These are phyloP conservation scores for Pestalotiopsis sp. DNA, from an alignment of 2,329 filamentous ascomycete genomes.

Conservation along the genomic window DNA sequence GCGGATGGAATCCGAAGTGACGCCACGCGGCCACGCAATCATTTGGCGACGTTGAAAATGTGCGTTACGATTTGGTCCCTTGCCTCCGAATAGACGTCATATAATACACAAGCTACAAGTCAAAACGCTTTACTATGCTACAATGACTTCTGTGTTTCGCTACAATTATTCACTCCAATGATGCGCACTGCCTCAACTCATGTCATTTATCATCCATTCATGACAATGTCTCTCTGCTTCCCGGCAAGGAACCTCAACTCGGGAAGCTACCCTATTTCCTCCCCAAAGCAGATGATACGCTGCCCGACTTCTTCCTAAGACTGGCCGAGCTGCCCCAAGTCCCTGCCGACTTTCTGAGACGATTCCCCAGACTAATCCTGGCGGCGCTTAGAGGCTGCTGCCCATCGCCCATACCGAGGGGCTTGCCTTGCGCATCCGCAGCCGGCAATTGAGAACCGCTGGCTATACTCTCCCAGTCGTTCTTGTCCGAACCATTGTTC, in stretches of 20 bases:
- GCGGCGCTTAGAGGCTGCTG: slow-evolving; percentile 42
- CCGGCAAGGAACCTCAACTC: neutral
- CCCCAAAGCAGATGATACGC: slow-evolving; percentile 2
- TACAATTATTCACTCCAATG: no score
- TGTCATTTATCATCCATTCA: neutral
- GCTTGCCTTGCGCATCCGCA: slow-evolving; percentile 31
- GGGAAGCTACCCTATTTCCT: slow-evolving; percentile 12
- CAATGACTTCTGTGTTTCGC: no score
- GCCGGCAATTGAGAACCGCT: slow-evolving; percentile 27
- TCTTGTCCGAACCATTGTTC: slow-evolving; percentile 17
- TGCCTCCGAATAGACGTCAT: no score
- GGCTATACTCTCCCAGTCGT: slow-evolving; percentile 40
- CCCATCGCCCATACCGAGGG: slow-evolving; percentile 22
- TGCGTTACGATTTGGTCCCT: no score
- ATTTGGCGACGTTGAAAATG: no score
- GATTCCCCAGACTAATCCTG: slow-evolving; percentile 51
- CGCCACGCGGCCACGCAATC: no score
- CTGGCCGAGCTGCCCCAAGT: slow-evolving; percentile 49
- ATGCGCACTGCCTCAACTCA: neutral
- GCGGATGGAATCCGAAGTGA: no score
- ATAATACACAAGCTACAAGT: no score
- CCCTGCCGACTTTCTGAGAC: slow-evolving; percentile 51
- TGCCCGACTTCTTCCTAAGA: slow-evolving; percentile 35
- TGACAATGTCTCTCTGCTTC: neutral
- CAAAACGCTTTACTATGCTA: no score